Percentiles rank a stretch among this genome's conserved stretches.
phyloP scores from a whole-genome alignment of 2,329 filamentous ascomycete species.

The Zalaria sp. region DNA sequence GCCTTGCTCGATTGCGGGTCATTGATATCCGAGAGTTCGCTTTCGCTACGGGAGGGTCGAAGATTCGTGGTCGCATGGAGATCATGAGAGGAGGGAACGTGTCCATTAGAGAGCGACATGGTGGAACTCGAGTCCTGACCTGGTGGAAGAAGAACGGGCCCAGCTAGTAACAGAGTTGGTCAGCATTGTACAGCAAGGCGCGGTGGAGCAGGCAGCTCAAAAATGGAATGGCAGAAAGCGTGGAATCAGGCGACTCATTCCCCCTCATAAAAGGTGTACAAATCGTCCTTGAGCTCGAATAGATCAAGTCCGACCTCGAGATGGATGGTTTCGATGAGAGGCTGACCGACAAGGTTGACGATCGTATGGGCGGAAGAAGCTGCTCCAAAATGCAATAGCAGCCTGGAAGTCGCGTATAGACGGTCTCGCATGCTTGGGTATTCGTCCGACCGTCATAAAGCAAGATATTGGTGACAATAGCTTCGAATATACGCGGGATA shows the following conservation, averaged over 20 bases:
- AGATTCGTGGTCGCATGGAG: constrained; percentile 29
- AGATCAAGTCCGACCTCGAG: constrained; percentile 26
- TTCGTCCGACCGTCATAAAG: neutral
- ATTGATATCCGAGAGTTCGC: constrained; percentile 61
- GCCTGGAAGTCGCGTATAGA: neutral
- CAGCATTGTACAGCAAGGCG: constrained; percentile 21
- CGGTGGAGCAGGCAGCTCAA: constrained; percentile 15
- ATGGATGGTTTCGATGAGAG: constrained; percentile 7
- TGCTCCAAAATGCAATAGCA: too few species aligned
- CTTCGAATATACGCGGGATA: neutral
- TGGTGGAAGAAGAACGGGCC: constrained; percentile 49
- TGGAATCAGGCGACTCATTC: constrained; percentile 28
- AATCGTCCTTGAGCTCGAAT: constrained; percentile 10
- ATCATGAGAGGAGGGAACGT: constrained; percentile 41
- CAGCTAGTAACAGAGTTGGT: constrained; percentile 33
- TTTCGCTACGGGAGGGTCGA: constrained; percentile 48
- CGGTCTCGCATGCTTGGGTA: neutral
- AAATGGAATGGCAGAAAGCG: constrained; percentile 14
- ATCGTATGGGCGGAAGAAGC: neutral
- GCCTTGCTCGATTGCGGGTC: constrained; percentile 35
- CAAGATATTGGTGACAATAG: neutral
- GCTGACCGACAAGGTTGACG: constrained; percentile 3
- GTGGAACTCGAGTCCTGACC: constrained; percentile 33
- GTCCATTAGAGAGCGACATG: constrained; percentile 53
- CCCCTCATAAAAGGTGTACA: constrained; percentile 18